A percentile compares a stretch with the other conserved stretches of the same genome.
phyloP scores from a whole-genome alignment of 1,284 basidiomycete genomes.

The Waitea zeae region DNA sequence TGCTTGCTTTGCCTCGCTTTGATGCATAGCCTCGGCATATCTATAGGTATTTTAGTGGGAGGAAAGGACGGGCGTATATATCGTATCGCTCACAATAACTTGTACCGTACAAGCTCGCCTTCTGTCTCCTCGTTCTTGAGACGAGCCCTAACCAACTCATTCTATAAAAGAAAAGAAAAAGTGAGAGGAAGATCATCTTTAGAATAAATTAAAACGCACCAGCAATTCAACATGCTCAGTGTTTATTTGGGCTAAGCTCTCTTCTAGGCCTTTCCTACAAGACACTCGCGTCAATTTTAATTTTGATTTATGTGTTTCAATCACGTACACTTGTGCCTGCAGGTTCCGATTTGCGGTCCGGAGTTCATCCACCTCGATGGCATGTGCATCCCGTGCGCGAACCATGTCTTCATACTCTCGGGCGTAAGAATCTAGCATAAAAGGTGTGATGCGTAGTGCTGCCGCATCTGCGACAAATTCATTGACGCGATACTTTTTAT shows the following conservation, averaged over 20 bases:
- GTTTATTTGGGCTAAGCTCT: constrained; percentile 62
- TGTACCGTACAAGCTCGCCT: constrained; percentile 80
- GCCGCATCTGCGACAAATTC: constrained; percentile 79
- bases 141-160: constrained; percentile 77
- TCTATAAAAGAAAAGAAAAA: constrained; percentile 25
- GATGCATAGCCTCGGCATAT: constrained; percentile 81
- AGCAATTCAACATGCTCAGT: constrained; percentile 62
- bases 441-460: constrained; percentile 70
- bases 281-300: constrained; percentile 4
- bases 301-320: not conserved
- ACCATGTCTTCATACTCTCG: constrained; percentile 73
- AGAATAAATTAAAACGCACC: constrained; percentile 34
- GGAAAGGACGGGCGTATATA: constrained; percentile 1
- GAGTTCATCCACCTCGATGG: constrained; percentile 65
- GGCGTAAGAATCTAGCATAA: constrained; percentile 81
- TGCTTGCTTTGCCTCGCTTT: too few relatives aligned
- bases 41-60: constrained; percentile 19
- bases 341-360: constrained; percentile 64
- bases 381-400: constrained; percentile 57
- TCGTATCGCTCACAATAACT: constrained; percentile 50
- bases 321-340: constrained; percentile 60
- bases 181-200: too few relatives aligned
- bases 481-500: constrained; percentile 52
- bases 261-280: constrained; percentile 61
- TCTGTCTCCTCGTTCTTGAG: constrained; percentile 83